Base-by-base conservation (phyloP, 2,329 filamentous ascomycete species). In the Cordyceps cicadae region DNA sequence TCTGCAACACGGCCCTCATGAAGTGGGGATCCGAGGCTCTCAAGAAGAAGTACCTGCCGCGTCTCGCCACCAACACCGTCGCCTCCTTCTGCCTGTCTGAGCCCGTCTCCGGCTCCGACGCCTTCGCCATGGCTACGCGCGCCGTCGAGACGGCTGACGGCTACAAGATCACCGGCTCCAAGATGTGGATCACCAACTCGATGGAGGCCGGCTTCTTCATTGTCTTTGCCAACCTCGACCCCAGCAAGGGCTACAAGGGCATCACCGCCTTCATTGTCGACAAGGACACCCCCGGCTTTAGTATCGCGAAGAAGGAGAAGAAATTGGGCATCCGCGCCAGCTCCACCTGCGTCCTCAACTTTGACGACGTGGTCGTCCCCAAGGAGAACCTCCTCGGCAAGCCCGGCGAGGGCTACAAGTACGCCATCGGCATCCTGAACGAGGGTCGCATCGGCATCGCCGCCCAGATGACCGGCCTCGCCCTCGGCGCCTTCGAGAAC, bases 161-260 rank as follows among this genome's bases (percentile, higher is more conserved):
- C 39, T 99, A 93, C 79, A 87, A 82, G 76, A 89, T 99, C 75
- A 89, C 85, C 63, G 94, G 94, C 54, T 87, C 85, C 75, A 99
- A 99, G 84, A 99, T 99, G 94, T 99, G 94, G 94, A 99, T 99
- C 76, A 99, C 94, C 65, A 99, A 99, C 81, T 88, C 89, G 55
- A 87, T 93, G 79, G 94, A 99, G 77, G 89, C 94, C 21, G 86
- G 87, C 63, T 88, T 97, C 79, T 99, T 97, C 79, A 93, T 99
- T 70, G 94, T 99, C 62, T 99, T 99, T 71, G 94, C 94, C 70
- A 99, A 97, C 77, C 80, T 99, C 45, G 88, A 97, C 72, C 92
- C 88, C 0, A 87, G 85, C 77, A 92, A 93, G 78, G 93, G 92
- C 58, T 97, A 99, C 82, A 93, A 92, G 76, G 94, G 94, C 62